Conservation (phyloP, 768 basidiomycete species). For the Lentinus tigrinus region DNA sequence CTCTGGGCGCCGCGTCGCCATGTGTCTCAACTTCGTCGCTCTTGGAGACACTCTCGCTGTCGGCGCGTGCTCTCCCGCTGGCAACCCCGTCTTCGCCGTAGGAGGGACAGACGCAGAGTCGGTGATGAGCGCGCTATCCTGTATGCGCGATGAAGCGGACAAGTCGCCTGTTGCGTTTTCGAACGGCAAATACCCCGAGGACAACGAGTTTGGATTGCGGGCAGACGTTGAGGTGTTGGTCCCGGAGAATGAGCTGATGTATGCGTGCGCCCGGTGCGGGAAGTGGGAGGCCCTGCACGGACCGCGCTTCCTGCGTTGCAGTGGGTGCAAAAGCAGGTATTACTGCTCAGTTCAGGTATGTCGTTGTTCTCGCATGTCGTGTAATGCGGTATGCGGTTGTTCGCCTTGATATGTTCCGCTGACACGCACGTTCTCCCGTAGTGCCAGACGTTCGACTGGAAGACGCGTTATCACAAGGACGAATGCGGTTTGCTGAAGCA, state of each 20-base stretch:
- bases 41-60: background rate
- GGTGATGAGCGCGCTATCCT: background rate
- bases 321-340: slow-evolving; percentile 2
- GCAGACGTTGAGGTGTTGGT: slow-evolving; percentile 1
- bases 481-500: background rate
- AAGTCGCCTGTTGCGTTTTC: background rate
- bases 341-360: slow-evolving; percentile 9
- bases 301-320: slow-evolving; percentile 6
- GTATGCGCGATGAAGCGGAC: background rate
- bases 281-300: background rate
- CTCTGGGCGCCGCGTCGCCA: background rate
- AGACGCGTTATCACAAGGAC: background rate
- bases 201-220: background rate
- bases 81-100: background rate
- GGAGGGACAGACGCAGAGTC: background rate
- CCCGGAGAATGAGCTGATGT: background rate
- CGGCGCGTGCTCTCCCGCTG: background rate
- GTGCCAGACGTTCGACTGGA: slow-evolving; percentile 8
- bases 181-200: background rate
- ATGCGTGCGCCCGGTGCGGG: slow-evolving; percentile 10
- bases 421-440: background rate
- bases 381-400: too few relatives aligned
- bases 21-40: background rate
- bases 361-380: too few relatives aligned
- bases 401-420: too few relatives aligned